Conservation (phyloP, 345 rosid species). For the Carallia pectinifolia region DNA sequence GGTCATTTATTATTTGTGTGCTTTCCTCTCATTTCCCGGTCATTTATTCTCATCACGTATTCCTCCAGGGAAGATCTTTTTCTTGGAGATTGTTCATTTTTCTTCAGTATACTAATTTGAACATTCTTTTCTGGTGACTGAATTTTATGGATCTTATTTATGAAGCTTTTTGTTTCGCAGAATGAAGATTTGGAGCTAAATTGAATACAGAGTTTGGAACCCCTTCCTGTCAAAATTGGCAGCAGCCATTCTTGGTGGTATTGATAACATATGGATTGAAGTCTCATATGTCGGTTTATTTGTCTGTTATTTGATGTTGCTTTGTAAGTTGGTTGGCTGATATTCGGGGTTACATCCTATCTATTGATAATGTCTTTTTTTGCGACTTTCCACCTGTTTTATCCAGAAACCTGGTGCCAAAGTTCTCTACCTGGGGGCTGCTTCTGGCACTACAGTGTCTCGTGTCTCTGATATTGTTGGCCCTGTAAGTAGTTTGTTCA, state of each 20-base stretch:
- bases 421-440: conserved; percentile 91
- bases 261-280: conserved; percentile 82
- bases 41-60: background rate
- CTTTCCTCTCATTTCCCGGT: background rate
- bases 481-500: conserved; percentile 49
- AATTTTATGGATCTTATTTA: background rate
- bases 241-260: conserved; percentile 87
- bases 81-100: too few relatives aligned
- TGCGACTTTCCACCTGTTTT: too few relatives aligned
- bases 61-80: background rate
- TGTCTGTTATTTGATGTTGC: background rate
- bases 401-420: conserved; percentile 78
- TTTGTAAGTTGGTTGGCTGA: background rate
- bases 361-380: background rate
- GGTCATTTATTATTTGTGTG: background rate
- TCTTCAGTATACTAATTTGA: too few relatives aligned
- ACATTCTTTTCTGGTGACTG: background rate
- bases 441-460: conserved; percentile 87
- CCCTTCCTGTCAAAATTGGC: conserved; percentile 91
- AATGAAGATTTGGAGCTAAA: conserved; percentile 75
- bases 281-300: conserved; percentile 17
- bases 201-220: conserved; percentile 86
- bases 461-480: conserved; percentile 91
- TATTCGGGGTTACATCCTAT: background rate
- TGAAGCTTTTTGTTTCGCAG: conserved; percentile 17